phyloP scores from a whole-genome alignment of 164 flowering plant species.

The Annona cherimola region DNA sequence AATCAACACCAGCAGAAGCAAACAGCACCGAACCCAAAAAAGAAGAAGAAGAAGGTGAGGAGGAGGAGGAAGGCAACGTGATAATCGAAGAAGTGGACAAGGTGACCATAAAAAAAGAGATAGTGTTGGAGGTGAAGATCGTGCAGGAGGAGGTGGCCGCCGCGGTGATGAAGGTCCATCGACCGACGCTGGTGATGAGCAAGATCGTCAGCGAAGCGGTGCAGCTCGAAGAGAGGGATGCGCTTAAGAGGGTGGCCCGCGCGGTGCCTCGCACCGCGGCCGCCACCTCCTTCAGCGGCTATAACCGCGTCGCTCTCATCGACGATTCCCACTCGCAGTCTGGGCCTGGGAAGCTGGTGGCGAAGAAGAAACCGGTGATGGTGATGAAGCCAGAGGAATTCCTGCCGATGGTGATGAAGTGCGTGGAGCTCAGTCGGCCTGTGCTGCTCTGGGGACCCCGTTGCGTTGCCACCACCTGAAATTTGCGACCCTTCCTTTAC shows the following conservation, averaged over 20 bases:
- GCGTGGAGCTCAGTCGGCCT: constrained; percentile 55
- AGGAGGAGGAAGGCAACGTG: neutral
- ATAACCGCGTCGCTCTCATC: constrained; percentile 34
- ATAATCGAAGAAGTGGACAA: neutral
- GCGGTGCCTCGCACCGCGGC: neutral
- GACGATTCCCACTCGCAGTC: neutral
- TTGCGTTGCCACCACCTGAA: constrained; percentile 74
- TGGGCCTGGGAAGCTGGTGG: constrained; percentile 1
- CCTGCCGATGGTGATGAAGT: constrained; percentile 16
- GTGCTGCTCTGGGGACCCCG: constrained; percentile 48
- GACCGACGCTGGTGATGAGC: constrained; percentile 36
- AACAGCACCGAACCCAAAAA: neutral
- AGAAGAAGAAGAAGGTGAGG: constrained; percentile 9
- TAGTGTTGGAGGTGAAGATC: constrained; percentile 6
- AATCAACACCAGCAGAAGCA: neutral
- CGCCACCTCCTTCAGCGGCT: constrained; percentile 36
- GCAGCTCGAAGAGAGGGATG: constrained; percentile 1
- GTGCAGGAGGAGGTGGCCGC: constrained; percentile 8
- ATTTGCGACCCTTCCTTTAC: neutral
- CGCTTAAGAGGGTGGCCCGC: constrained; percentile 4
- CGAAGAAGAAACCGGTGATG: neutral
- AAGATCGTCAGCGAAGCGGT: constrained; percentile 26
- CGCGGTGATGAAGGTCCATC: constrained; percentile 26
- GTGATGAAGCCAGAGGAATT: constrained; percentile 7
- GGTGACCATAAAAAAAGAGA: neutral